Evolutionary conservation across 257 asterid genomes (phyloP).

Genomic region (Thymus mandschuricus): DNA sequence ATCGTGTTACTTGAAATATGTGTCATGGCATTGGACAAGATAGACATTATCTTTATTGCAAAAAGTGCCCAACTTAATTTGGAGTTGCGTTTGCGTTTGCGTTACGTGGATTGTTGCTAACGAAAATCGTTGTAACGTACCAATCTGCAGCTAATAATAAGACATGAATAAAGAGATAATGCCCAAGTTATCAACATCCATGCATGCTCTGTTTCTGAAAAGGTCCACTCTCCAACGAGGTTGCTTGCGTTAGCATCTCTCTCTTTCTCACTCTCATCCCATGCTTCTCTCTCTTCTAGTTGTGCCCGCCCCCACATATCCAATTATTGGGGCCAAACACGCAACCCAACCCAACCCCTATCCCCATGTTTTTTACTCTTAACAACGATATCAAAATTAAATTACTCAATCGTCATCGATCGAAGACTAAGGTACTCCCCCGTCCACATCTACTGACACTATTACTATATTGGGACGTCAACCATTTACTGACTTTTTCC

Average conservation of each 20-base stretch:
- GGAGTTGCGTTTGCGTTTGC: not conserved
- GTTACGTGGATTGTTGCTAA: not conserved
- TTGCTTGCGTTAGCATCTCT: not conserved
- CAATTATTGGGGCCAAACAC: not conserved
- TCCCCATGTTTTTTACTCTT: not conserved
- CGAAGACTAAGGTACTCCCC: no score
- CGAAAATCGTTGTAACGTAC: not conserved
- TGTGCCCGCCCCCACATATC: not conserved
- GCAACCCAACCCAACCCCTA: not conserved
- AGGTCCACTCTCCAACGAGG: constrained; percentile 11
- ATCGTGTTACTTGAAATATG: no score
- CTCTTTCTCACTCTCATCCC: not conserved
- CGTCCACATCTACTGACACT: no score
- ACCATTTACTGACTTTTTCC: no score
- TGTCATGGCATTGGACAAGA: no score
- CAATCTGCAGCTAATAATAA: no score
- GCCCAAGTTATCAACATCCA: not conserved
- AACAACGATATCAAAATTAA: no score
- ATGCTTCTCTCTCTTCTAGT: not conserved
- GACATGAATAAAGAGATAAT: not conserved
- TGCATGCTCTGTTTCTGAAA: not conserved
- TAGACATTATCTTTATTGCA: no score
- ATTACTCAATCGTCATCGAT: no score
- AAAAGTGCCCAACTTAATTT: no score
- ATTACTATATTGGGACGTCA: no score